A percentile compares a stretch with the other conserved stretches of the same genome.
These are phyloP conservation scores for Alternaria brassicicola DNA, from an alignment of 2,329 filamentous ascomycete species.

Conservation along the genomic window DNA sequence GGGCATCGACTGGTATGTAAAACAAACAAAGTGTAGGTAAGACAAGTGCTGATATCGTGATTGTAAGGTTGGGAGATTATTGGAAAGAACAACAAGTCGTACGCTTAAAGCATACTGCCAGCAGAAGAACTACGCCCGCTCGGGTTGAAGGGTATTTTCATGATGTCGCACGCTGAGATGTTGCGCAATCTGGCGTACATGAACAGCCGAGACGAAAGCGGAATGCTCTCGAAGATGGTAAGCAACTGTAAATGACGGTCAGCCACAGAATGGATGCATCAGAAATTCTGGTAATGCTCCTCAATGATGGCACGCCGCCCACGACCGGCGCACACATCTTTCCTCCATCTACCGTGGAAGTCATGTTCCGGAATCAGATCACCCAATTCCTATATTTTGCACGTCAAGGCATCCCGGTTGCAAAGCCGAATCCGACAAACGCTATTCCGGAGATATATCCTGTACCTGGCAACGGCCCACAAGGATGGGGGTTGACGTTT, in stretches of 20 bases:
- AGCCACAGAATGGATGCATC: neutral
- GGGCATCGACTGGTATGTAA: neutral
- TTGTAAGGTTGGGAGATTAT: neutral
- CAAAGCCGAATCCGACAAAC: neutral
- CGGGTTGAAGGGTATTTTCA: neutral
- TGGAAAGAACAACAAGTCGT: neutral
- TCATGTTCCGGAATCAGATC: slow-evolving; percentile 3
- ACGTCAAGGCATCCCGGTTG: neutral
- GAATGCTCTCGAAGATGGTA: neutral
- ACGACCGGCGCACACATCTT: neutral
- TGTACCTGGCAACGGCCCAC: neutral
- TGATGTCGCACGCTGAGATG: neutral
- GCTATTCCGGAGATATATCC: slow-evolving; percentile 2
- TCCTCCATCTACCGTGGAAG: neutral
- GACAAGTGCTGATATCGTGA: neutral
- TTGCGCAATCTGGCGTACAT: neutral
- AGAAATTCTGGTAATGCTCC: neutral
- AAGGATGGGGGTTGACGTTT: slow-evolving; percentile 5
- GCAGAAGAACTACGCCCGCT: neutral
- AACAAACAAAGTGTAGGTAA: neutral
- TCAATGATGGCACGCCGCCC: neutral
- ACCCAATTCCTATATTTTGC: neutral
- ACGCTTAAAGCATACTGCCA: neutral
- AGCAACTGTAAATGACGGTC: neutral
- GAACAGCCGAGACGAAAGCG: neutral